Evolutionary conservation across 352 stramenopile species (phyloP).

Genomic region (Phytophthora kernoviae): DNA sequence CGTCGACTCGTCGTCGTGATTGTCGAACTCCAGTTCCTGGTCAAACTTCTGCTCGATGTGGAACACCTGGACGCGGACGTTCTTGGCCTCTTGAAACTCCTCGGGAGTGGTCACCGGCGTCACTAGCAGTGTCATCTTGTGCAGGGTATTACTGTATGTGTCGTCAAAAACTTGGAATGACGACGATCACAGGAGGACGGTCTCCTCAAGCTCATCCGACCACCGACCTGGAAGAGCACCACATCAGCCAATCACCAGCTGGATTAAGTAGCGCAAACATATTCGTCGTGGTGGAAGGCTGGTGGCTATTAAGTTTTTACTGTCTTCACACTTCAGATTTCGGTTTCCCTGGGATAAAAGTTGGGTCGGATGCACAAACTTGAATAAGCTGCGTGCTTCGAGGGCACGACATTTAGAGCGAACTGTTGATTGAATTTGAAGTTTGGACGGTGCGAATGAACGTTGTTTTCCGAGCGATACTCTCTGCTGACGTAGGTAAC

Average conservation of each 20-base stretch:
- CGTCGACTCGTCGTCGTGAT: constrained; percentile 43
- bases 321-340: no score
- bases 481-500: neutral
- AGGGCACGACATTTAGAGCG: no score
- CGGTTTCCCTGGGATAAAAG: no score
- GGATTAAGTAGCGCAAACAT: neutral
- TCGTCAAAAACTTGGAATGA: constrained; percentile 6
- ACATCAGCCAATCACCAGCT: neutral
- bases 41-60: constrained; percentile 57
- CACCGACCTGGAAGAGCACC: constrained; percentile 10
- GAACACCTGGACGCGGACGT: constrained; percentile 56
- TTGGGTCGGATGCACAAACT: no score
- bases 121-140: constrained; percentile 41
- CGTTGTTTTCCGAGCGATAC: neutral
- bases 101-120: constrained; percentile 43
- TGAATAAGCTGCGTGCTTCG: no score
- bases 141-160: neutral
- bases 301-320: no score
- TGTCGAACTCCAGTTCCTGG: constrained; percentile 43
- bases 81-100: constrained; percentile 46
- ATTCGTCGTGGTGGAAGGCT: no score
- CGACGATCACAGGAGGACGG: neutral
- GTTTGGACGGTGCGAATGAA: neutral
- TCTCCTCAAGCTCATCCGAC: constrained; percentile 15
- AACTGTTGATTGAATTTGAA: no score